Evolutionary conservation across 495 filamentous ascomycete genomes (phyloP).

Genomic region (Daldinia decipiens): DNA sequence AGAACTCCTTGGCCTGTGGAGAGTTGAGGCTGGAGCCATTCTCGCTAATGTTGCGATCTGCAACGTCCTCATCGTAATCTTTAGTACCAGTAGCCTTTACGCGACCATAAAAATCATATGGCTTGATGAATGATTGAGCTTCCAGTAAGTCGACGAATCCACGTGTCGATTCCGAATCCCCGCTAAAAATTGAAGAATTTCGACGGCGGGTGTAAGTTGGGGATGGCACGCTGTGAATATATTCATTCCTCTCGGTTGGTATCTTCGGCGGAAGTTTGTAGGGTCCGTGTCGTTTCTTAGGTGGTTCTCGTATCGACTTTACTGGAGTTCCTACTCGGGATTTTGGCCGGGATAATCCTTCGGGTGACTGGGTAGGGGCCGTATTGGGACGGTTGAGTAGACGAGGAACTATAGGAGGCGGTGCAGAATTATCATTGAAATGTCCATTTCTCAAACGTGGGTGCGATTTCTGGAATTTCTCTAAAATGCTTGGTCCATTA

Average conservation of each 20-base stretch:
- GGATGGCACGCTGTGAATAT: slow-evolving; percentile 18
- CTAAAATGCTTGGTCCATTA: slow-evolving; percentile 45
- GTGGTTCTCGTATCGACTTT: slow-evolving; percentile 18
- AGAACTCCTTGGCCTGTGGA: slow-evolving; percentile 47
- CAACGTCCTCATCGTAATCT: slow-evolving; percentile 66
- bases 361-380: slow-evolving; percentile 46
- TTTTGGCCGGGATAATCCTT: slow-evolving; percentile 25
- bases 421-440: slow-evolving; percentile 43
- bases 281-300: slow-evolving; percentile 41
- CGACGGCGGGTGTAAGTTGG: slow-evolving; percentile 18
- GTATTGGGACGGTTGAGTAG: slow-evolving; percentile 52
- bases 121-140: slow-evolving; percentile 60
- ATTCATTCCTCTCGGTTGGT: slow-evolving; percentile 24
- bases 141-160: slow-evolving; percentile 61
- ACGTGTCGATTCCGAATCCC: slow-evolving; percentile 31
- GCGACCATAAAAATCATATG: slow-evolving; percentile 56
- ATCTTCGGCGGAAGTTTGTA: slow-evolving; percentile 39
- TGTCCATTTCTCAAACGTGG: slow-evolving; percentile 43
- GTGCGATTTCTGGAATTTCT: slow-evolving; percentile 46
- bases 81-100: slow-evolving; percentile 57
- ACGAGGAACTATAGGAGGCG: slow-evolving; percentile 48
- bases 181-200: slow-evolving; percentile 46
- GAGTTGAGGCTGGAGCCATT: slow-evolving; percentile 49
- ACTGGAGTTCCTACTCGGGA: slow-evolving; percentile 27
- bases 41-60: slow-evolving; percentile 60